Evolutionary conservation across 2,329 filamentous ascomycete species (phyloP).

Genomic region (Coniella vitis): DNA sequence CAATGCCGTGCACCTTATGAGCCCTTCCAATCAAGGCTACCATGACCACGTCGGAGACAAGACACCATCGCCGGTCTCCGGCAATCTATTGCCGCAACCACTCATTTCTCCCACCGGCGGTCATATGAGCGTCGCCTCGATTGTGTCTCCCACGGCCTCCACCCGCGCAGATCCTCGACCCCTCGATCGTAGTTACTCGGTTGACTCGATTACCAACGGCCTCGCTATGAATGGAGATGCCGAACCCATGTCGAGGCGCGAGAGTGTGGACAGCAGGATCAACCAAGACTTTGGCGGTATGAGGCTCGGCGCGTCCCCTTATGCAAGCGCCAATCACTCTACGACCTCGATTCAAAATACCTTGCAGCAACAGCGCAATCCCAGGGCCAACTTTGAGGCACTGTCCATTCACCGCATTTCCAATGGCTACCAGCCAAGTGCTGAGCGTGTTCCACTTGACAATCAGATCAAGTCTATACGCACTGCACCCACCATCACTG

Average conservation of each 20-base stretch:
- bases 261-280: constrained; percentile 75
- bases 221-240: constrained; percentile 27
- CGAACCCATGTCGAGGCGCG: constrained; percentile 54
- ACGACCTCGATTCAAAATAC: constrained; percentile 68
- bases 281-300: constrained; percentile 66
- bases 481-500: constrained; percentile 70
- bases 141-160: constrained; percentile 54
- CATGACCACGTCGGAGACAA: constrained; percentile 49
- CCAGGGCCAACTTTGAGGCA: constrained; percentile 44
- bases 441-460: constrained; percentile 48
- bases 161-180: constrained; percentile 36
- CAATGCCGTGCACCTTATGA: constrained; percentile 31
- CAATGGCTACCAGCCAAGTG: constrained; percentile 56
- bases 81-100: constrained; percentile 43
- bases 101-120: constrained; percentile 49
- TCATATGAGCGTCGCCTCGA: constrained; percentile 60
- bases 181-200: constrained; percentile 35
- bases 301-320: constrained; percentile 63
- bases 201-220: constrained; percentile 32
- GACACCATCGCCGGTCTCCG: constrained; percentile 54
- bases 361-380: constrained; percentile 60
- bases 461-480: constrained; percentile 45
- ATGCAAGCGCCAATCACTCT: constrained; percentile 70
- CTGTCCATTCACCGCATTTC: constrained; percentile 54
- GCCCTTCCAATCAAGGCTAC: constrained; percentile 39